A percentile compares a stretch with the other conserved stretches of the same genome.
These are phyloP conservation scores for Aspergillus indologenus DNA, from an alignment of 495 filamentous ascomycete genomes.

Conservation along the genomic window DNA sequence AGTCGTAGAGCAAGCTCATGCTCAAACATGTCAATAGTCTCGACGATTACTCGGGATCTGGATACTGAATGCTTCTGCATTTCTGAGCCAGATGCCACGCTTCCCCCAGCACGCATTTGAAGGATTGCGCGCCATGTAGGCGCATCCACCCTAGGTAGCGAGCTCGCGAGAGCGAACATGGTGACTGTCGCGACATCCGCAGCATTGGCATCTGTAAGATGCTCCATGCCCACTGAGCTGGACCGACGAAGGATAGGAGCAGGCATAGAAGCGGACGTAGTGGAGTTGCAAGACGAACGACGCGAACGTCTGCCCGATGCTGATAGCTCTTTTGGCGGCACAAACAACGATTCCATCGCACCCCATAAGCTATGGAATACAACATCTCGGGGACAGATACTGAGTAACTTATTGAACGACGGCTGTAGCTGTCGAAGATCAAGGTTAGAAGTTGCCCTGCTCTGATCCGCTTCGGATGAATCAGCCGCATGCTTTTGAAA, in stretches of 20 bases:
- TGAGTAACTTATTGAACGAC: slow-evolving; percentile 34
- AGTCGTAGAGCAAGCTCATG: slow-evolving; percentile 59
- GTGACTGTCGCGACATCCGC: slow-evolving; percentile 55
- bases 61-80: slow-evolving; percentile 34
- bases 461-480: slow-evolving; percentile 8
- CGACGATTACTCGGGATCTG: slow-evolving; percentile 30
- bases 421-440: slow-evolving; percentile 32
- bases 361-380: slow-evolving; percentile 77
- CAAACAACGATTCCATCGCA: slow-evolving; percentile 64
- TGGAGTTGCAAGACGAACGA: slow-evolving; percentile 36
- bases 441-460: slow-evolving; percentile 18
- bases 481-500: slow-evolving; percentile 49
- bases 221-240: slow-evolving; percentile 29
- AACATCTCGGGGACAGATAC: slow-evolving; percentile 47
- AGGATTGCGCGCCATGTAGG: slow-evolving; percentile 51
- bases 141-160: slow-evolving; percentile 42
- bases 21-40: slow-evolving; percentile 54
- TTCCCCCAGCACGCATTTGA: slow-evolving; percentile 52
- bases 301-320: slow-evolving; percentile 33
- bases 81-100: slow-evolving; percentile 46
- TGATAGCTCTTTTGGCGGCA: slow-evolving; percentile 56
- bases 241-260: slow-evolving; percentile 29
- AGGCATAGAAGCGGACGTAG: slow-evolving; percentile 19
- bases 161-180: slow-evolving; percentile 55
- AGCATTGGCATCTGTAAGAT: slow-evolving; percentile 52